These are phyloP conservation scores for Colletotrichum tamarilloi DNA, from an alignment of 2,329 filamentous ascomycete genomes.

Conservation along the genomic window DNA sequence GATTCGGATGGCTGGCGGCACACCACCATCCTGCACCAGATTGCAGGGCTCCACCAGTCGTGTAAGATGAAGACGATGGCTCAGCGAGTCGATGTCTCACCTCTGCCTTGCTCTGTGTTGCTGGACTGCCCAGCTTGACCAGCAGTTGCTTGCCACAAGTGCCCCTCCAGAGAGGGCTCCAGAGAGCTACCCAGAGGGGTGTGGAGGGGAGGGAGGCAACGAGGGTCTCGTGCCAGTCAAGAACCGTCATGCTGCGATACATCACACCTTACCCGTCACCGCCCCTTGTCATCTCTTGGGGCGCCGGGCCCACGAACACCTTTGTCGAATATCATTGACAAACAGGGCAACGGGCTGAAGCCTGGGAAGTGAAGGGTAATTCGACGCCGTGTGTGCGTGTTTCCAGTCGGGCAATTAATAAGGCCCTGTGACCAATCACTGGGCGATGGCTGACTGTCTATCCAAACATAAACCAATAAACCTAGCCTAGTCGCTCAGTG, in stretches of 20 bases:
- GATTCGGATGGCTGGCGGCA: conserved; percentile 57
- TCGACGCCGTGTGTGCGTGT: conserved; percentile 29
- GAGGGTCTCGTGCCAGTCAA: conserved; percentile 55
- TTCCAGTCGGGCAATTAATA: conserved; percentile 12
- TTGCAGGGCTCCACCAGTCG: conserved; percentile 50
- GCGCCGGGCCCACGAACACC: conserved; percentile 12
- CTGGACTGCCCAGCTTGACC: conserved; percentile 33
- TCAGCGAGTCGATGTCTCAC: conserved; percentile 60
- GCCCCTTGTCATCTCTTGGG: conserved; percentile 23
- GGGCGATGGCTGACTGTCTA: not conserved
- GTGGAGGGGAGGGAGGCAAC: conserved; percentile 36
- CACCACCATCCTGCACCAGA: conserved; percentile 53
- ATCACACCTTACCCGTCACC: conserved; percentile 27
- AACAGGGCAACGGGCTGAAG: conserved; percentile 7
- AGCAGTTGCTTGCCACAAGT: conserved; percentile 53
- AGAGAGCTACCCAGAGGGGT: no score
- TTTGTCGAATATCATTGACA: conserved; percentile 22
- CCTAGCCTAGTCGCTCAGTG: conserved; percentile 26
- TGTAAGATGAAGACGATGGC: conserved; percentile 54
- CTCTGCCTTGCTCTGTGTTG: conserved; percentile 52
- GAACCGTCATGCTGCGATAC: conserved; percentile 45
- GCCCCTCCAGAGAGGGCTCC: conserved; percentile 22
- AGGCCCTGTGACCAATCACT: conserved; percentile 21
- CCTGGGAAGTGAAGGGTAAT: not conserved
- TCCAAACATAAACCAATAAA: conserved; percentile 16